Base-by-base conservation (phyloP, 345 rosid species). In the Populus nigra region DNA sequence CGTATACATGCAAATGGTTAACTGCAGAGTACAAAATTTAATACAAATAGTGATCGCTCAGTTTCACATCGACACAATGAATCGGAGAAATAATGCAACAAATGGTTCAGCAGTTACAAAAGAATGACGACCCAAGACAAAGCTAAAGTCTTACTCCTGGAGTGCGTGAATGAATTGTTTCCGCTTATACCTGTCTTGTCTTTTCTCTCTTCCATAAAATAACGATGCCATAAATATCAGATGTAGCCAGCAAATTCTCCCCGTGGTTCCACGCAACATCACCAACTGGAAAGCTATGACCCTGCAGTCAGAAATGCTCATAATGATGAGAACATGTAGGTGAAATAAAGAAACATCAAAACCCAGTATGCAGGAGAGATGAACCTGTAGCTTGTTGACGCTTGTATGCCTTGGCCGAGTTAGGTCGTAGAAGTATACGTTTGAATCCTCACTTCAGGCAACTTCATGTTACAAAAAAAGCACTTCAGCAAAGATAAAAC, bases 131-230 rank as follows among this genome's bases (percentile, higher is more conserved):
- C 36, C 4, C 5, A 33, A 33, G 36, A 33, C 36, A 33, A 4
- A 70, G 66, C 55, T 35, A 31, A 75, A 62, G 38, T 33, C 38
- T 33, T 3, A 35, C 7, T 29, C 72, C 43, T 22, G 2, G 50
- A 20, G 12, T 50, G 83, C 45, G 73, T 25, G 23, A 50, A 33
- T 33, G 62, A 76, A 45, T 53, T 47, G 18, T 77, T n/a, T 45
- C 45, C 36, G 8, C 72, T 50, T 72, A 25, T 36, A 63, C 22
- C 49, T 73, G 86, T 31, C 86, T 84, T 75, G 87, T 63, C 85
- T 95, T 93, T 50, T 93, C 94, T 88, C 98, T 90, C 87, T 92
- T 92, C 98, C 99, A 96, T n/a, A 96, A 93, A 71, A 96, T 96
- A 63, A 96, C 99, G 49, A 93, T 78, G 25, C 99, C 99, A 1